phyloP scores from a whole-genome alignment of 2,329 filamentous ascomycete species.

The Botrytis galanthina region DNA sequence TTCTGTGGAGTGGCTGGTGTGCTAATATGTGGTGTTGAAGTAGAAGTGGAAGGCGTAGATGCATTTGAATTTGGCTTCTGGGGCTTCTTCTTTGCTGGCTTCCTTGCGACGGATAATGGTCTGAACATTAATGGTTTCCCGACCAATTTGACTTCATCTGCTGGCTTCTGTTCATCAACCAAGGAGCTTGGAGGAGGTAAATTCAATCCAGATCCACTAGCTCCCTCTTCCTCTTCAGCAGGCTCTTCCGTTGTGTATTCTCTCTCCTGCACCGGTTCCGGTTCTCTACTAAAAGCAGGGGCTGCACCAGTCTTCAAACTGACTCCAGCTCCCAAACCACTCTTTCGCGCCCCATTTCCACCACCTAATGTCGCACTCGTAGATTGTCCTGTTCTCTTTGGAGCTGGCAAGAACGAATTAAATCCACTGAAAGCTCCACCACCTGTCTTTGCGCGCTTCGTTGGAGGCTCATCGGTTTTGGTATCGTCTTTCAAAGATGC shows the following conservation, averaged over 20 bases:
- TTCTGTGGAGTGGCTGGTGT: slow-evolving; percentile 17
- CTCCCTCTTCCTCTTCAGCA: slow-evolving; percentile 32
- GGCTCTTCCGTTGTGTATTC: slow-evolving; percentile 25
- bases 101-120: slow-evolving; percentile 79
- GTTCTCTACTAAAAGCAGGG: slow-evolving; percentile 73
- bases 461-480: slow-evolving; percentile 55
- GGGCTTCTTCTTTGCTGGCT: slow-evolving; percentile 64
- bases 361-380: slow-evolving; percentile 40
- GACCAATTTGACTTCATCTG: slow-evolving; percentile 64
- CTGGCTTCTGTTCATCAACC: slow-evolving; percentile 53
- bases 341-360: slow-evolving; percentile 34
- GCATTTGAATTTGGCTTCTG: slow-evolving; percentile 26
- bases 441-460: slow-evolving; percentile 67
- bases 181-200: slow-evolving; percentile 50
- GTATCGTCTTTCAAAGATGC: slow-evolving; percentile 41
- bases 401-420: slow-evolving; percentile 81
- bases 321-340: slow-evolving; percentile 52
- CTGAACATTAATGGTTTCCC: slow-evolving; percentile 86
- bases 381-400: slow-evolving; percentile 58
- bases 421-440: slow-evolving; percentile 72
- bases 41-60: slow-evolving; percentile 28
- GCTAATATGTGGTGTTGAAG: slow-evolving; percentile 31
- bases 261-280: slow-evolving; percentile 30
- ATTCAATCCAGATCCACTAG: slow-evolving; percentile 34
- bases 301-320: slow-evolving; percentile 80